Percentiles rank a stretch among this genome's conserved stretches.
These are phyloP conservation scores for Coniochaeta sp. DNA, from an alignment of 2,329 filamentous ascomycete genomes.

Conservation along the genomic window DNA sequence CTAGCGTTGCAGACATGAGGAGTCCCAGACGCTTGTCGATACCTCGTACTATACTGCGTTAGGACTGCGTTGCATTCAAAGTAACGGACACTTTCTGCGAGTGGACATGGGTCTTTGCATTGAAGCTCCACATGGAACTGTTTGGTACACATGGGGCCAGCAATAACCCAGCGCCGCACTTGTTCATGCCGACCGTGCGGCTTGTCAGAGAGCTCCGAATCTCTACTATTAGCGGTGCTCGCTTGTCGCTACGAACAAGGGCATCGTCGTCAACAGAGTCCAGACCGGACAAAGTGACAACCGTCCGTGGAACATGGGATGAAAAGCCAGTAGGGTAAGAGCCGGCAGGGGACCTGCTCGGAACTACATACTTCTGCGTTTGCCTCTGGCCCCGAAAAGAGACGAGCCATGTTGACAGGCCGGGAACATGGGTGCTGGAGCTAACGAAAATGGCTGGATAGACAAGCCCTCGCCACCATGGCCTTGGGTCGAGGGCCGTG, in stretches of 20 bases:
- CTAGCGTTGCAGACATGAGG: not conserved
- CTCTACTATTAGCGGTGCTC: not conserved
- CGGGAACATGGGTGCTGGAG: not conserved
- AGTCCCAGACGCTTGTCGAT: not conserved
- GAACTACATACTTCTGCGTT: no score
- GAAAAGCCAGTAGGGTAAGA: not conserved
- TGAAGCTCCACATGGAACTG: not conserved
- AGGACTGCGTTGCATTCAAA: not conserved
- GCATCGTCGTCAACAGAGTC: not conserved
- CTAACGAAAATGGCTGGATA: not conserved
- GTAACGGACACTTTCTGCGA: not conserved
- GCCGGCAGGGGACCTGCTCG: not conserved
- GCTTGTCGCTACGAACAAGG: not conserved
- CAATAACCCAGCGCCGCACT: not conserved
- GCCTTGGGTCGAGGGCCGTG: not conserved
- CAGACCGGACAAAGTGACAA: not conserved
- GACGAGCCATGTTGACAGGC: not conserved
- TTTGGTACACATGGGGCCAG: not conserved
- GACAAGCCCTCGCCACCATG: not conserved
- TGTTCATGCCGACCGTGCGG: not conserved
- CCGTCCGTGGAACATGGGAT: not conserved
- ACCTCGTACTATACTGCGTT: not conserved
- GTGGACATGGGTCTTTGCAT: not conserved
- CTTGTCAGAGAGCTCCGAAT: not conserved
- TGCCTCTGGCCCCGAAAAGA: not conserved